phyloP scores from a whole-genome alignment of 495 filamentous ascomycete genomes.

The Patellaria atrata region DNA sequence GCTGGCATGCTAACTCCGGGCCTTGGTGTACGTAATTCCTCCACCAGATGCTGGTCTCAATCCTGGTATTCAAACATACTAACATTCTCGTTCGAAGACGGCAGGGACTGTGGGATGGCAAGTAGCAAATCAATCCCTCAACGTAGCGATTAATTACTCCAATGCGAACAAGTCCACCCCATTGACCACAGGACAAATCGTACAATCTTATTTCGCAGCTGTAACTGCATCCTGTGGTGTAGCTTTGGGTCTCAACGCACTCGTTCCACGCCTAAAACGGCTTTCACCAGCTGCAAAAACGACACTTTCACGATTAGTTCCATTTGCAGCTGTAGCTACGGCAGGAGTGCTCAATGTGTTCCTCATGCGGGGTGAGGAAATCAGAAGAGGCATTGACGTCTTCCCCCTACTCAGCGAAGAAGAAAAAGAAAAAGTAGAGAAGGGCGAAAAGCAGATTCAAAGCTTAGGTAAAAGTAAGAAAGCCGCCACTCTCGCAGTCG shows the following conservation, averaged over 20 bases:
- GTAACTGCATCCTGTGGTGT: slow-evolving; percentile 88
- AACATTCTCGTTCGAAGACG: slow-evolving; percentile 39
- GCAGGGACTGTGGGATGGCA: slow-evolving; percentile 88
- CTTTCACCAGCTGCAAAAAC: slow-evolving; percentile 57
- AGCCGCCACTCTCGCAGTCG: slow-evolving; percentile 76
- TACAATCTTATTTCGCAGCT: slow-evolving; percentile 80
- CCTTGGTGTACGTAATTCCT: slow-evolving; percentile 38
- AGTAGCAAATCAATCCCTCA: slow-evolving; percentile 90
- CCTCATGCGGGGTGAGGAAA: slow-evolving; percentile 94
- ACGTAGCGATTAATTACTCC: slow-evolving; percentile 91
- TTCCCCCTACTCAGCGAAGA: slow-evolving; percentile 54
- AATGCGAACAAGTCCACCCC: slow-evolving; percentile 96
- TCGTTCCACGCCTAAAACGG: slow-evolving; percentile 71
- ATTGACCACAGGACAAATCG: slow-evolving; percentile 61
- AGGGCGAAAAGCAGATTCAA: slow-evolving; percentile 43
- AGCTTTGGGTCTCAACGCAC: slow-evolving; percentile 76
- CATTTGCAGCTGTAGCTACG: slow-evolving; percentile 85
- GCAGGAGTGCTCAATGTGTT: slow-evolving; percentile 90
- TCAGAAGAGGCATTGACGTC: slow-evolving; percentile 86
- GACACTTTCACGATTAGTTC: slow-evolving; percentile 69
- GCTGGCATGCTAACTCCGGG: slow-evolving; percentile 93
- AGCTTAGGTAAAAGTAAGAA: slow-evolving; percentile 73
- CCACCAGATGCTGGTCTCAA: too few species aligned
- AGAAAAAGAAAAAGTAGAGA: slow-evolving; percentile 38
- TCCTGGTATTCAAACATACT: too few species aligned